A percentile compares a stretch with the other conserved stretches of the same genome.
These are phyloP conservation scores for Diplodia scrobiculata DNA, from an alignment of 2,329 filamentous ascomycete genomes.

Conservation along the genomic window DNA sequence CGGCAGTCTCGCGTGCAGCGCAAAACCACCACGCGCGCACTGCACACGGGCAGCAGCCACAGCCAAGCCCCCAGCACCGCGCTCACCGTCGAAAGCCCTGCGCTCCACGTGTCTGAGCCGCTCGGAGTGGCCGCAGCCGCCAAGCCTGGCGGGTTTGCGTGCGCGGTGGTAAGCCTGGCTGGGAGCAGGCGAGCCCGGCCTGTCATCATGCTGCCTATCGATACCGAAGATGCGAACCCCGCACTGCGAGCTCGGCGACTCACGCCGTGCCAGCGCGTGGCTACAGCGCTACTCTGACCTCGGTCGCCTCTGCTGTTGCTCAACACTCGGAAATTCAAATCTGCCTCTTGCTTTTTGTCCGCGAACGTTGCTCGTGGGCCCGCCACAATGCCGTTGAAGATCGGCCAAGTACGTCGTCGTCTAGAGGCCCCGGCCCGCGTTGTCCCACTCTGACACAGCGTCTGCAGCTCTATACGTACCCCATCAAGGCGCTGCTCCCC, in stretches of 20 bases:
- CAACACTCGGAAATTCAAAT: not conserved
- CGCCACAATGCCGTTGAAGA: slow-evolving; percentile 35
- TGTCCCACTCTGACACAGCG: slow-evolving; percentile 7
- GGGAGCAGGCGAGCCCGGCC: no score
- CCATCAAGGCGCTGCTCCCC: slow-evolving; percentile 52
- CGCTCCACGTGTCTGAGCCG: slow-evolving; percentile 8
- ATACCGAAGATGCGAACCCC: slow-evolving; percentile 4
- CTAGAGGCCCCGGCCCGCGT: not conserved
- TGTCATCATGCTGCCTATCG: slow-evolving; percentile 1
- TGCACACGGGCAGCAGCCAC: slow-evolving; percentile 17
- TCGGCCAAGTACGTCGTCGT: slow-evolving; percentile 38
- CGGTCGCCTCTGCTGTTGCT: not conserved
- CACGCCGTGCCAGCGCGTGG: not conserved
- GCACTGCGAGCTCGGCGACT: not conserved
- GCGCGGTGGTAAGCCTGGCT: not conserved
- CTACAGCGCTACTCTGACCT: not conserved
- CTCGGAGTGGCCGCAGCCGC: slow-evolving; percentile 15
- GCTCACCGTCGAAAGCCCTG: slow-evolving; percentile 12
- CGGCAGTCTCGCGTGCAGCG: slow-evolving; percentile 21
- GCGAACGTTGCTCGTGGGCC: not conserved
- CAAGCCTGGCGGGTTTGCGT: slow-evolving; percentile 1
- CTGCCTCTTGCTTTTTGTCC: not conserved
- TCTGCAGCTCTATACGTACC: slow-evolving; percentile 50
- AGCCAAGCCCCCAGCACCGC: not conserved
- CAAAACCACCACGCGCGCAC: slow-evolving; percentile 17